Base-by-base conservation (phyloP, 2,329 filamentous ascomycete species). In the Nigrospora osmanthi region DNA sequence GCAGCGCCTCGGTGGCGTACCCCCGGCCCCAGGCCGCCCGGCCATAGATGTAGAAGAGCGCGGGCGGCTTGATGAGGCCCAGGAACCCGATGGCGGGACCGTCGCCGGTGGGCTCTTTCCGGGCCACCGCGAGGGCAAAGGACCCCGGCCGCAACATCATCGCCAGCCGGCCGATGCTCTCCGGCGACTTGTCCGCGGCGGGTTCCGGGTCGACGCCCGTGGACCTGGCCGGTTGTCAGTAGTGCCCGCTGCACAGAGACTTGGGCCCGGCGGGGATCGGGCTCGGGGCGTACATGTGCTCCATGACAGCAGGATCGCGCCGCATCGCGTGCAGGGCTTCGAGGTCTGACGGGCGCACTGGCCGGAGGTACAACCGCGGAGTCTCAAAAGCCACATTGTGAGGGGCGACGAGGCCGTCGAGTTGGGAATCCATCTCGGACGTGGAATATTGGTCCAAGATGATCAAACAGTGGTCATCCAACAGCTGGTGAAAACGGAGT, bases 341-440 rank as follows among this genome's bases (percentile, higher is more conserved):
- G 43, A 51, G 61, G 36, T 71, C 65, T 16, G 65, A 63, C 42
- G 68, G 61, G 17, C 55, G 52, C 46, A 62, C 58, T 13, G 62
- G 52, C 48, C 64, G 58, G 39, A 68, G 57, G 33, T 61, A 54
- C 23, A 50, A 17, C 44, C 49, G 37, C 6, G 43, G 6, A 12
- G 43, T 16, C 10, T 42, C 4, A 14, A 42, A 28, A 10, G 9
- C 23, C 5, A 28, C 23, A 10, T 28, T 7, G 23, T 28, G 23
- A 10, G 5, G 23, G 6, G 23, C 23, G 10, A 28, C 23, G 23
- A 28, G 23, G 10, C 23, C 23, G 7, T 28, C 23, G 10, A 28
- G 5, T 28, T 28, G 23, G 23, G 19, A 23, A 23, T 6, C 6
- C 19, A 23, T 23, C 19, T 23, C 19, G 19, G 6, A 4, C 4